These are phyloP conservation scores for Dryadomyces sulphureus DNA, from an alignment of 2,329 filamentous ascomycete genomes.

Conservation along the genomic window DNA sequence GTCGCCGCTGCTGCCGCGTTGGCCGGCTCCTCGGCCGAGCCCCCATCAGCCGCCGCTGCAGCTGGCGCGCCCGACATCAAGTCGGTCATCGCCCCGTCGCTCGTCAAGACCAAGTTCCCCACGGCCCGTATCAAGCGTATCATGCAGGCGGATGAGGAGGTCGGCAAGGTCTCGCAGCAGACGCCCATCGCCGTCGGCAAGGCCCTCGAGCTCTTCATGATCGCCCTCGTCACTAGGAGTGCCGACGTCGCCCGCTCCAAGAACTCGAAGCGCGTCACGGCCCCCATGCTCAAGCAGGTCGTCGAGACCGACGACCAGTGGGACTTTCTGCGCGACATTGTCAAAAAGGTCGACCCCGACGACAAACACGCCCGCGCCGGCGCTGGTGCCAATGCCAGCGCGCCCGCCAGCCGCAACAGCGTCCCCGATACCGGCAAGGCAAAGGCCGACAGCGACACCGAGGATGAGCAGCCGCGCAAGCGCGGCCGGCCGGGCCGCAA, in stretches of 20 bases:
- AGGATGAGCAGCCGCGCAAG: conserved; percentile 19
- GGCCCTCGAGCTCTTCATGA: conserved; percentile 95
- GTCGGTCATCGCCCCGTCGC: conserved; percentile 38
- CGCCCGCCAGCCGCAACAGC: neutral
- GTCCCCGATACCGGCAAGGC: conserved; percentile 4
- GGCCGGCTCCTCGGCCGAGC: neutral
- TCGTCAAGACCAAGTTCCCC: conserved; percentile 90
- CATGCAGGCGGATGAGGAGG: conserved; percentile 98
- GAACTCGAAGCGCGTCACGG: conserved; percentile 78
- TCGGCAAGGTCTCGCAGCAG: conserved; percentile 95
- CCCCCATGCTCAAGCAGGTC: conserved; percentile 81
- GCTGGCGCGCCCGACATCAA: conserved; percentile 2
- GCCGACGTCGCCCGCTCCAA: conserved; percentile 70
- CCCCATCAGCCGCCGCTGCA: conserved; percentile 7
- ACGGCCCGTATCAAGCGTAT: conserved; percentile 97
- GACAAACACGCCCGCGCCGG: conserved; percentile 29
- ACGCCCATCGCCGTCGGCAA: conserved; percentile 93
- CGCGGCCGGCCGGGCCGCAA: conserved; percentile 23
- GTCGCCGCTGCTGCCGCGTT: neutral
- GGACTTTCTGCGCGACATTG: conserved; percentile 86
- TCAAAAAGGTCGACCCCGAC: conserved; percentile 56
- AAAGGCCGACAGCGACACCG: conserved; percentile 14
- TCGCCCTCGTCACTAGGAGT: conserved; percentile 77
- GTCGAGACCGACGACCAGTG: conserved; percentile 81
- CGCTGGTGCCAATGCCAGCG: conserved; percentile 1